Evolutionary conservation across 2,329 filamentous ascomycete species (phyloP), one percentile per base, ranked within the genome.

Genomic region (Emergomyces orientalis): DNA sequence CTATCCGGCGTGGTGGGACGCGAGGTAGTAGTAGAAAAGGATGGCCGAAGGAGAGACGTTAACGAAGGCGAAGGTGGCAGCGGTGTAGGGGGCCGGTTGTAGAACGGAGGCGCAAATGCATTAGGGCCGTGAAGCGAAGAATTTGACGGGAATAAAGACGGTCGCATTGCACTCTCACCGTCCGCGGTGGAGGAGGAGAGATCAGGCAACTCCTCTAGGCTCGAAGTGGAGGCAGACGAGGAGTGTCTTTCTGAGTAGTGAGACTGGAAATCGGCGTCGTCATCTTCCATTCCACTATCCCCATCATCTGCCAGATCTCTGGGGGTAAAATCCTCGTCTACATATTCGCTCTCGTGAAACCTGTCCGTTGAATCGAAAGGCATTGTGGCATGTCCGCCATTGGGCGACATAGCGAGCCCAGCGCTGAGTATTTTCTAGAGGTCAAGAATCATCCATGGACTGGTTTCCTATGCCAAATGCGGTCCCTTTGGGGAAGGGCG

Each of bases 11-110:
- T 97, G 1, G 90, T 96, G 0, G 92, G 93, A n/a, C 92, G 84
- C 32, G 91, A 96, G 2, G 90, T 90, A 1, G 80, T 80, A 3
- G 79, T 78, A 61, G 81, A 85, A 73, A 87, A 87, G 0, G 83
- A 81, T 1, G 86, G 86, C 14, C 92, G 89, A 8, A 97, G 84
- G 25, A 99, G 86, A 14, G 91, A 96, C 0, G 93, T 97, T 67
- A 99, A 79, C 1, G 90, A 96, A 0, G 94, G 94, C 0, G 91
- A 96, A 0, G 93, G 93, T 0, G 94, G 94, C 0, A 97, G 81
- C 2, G 94, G 93, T 1, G 91, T 97, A 0, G 94, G 94, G n/a
- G 94, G 94, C 2, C 93, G 86, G 67, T 95, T 95, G 80, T 99
- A 99, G 80, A 97, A 97, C 19, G 94, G 94, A 32, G 94, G 94